Conservation (phyloP, 176 grass and related monocot genomes). For the Musa itinerans region DNA sequence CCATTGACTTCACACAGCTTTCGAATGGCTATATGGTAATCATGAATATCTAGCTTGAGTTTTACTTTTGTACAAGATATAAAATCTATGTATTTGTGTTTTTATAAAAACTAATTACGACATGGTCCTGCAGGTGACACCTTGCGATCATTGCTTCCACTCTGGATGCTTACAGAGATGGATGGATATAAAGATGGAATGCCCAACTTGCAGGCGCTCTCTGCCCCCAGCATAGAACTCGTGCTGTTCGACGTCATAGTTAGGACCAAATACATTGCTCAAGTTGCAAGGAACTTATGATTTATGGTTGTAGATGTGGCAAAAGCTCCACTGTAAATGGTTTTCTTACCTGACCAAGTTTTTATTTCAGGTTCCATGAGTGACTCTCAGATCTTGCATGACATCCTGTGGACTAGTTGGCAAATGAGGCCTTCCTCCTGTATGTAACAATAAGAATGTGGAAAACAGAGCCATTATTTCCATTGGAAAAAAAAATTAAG, state of each 20-base stretch:
- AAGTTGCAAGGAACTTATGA: not conserved
- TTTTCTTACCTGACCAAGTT: not conserved
- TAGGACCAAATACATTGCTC: not conserved
- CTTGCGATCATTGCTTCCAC: slow-evolving; percentile 22
- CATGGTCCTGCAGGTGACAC: slow-evolving; percentile 8
- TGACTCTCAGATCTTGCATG: not conserved
- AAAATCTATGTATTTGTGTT: not conserved
- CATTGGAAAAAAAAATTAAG: not conserved
- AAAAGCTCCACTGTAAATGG: too few relatives aligned
- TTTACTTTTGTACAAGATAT: too few relatives aligned
- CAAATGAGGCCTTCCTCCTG: not conserved
- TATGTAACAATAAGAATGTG: not conserved
- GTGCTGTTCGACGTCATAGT: not conserved
- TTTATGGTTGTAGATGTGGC: not conserved
- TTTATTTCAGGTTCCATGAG: not conserved
- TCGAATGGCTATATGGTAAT: slow-evolving; percentile 19
- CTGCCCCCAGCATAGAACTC: not conserved
- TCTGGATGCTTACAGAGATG: slow-evolving; percentile 20
- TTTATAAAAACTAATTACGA: not conserved
- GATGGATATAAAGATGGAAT: slow-evolving; percentile 28
- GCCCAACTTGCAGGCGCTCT: slow-evolving; percentile 16
- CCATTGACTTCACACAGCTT: slow-evolving; percentile 2
- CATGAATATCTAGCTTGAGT: not conserved
- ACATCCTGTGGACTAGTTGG: not conserved
- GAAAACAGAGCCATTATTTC: not conserved